Evolutionary conservation across 768 basidiomycete species (phyloP).

Genomic region (Krasilnikovozyma curviuscula): DNA sequence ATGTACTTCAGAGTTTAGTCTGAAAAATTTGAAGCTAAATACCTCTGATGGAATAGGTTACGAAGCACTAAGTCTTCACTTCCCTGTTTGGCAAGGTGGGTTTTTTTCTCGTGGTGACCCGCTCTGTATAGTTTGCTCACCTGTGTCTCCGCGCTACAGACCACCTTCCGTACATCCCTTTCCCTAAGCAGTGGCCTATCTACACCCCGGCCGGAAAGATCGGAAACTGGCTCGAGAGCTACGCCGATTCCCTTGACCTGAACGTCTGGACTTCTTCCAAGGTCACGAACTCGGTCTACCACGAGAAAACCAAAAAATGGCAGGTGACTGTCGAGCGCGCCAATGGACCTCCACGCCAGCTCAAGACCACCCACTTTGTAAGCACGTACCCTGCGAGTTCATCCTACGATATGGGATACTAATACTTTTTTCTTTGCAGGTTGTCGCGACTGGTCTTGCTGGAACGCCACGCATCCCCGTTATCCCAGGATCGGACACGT

Average conservation of each 20-base stretch:
- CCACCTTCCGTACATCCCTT: slow-evolving; percentile 1
- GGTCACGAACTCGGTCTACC: slow-evolving; percentile 25
- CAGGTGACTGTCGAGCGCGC: slow-evolving; percentile 23
- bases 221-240: slow-evolving; percentile 33
- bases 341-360: background rate
- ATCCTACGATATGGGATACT: background rate
- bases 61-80: slow-evolving; percentile 30
- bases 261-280: slow-evolving; percentile 31
- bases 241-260: slow-evolving; percentile 30
- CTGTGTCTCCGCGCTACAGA: background rate
- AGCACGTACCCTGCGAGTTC: background rate
- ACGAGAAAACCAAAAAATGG: slow-evolving; percentile 26
- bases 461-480: slow-evolving; percentile 2
- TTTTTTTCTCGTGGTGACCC: background rate
- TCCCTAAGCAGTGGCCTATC: slow-evolving; percentile 25
- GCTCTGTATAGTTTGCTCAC: slow-evolving; percentile 10
- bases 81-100: slow-evolving; percentile 1
- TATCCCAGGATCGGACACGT: slow-evolving; percentile 17
- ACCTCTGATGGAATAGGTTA: slow-evolving; percentile 22
- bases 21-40: too few relatives aligned
- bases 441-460: background rate
- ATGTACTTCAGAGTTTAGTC: too few relatives aligned
- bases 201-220: slow-evolving; percentile 31
- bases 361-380: background rate
- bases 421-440: background rate